A percentile compares a stretch with the other conserved stretches of the same genome.
Conservation (phyloP, 1,284 basidiomycete genomes). For the Rhodotorula sp. region DNA sequence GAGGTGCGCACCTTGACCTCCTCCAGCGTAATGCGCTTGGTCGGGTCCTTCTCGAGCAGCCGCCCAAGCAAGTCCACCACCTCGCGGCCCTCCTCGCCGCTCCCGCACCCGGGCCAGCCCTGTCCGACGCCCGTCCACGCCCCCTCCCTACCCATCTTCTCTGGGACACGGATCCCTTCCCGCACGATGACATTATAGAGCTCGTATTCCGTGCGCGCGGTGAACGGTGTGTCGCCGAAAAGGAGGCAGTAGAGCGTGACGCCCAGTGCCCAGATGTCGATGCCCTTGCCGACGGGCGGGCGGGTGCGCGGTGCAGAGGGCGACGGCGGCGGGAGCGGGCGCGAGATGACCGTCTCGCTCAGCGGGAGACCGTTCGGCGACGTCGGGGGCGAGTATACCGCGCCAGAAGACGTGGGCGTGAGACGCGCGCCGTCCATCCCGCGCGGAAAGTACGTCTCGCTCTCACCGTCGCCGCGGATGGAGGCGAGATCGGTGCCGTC, state of each 20-base stretch:
- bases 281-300: constrained; percentile 81
- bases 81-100: constrained; percentile 59
- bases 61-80: constrained; percentile 72
- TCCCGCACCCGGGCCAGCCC: constrained; percentile 48
- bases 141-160: constrained; percentile 67
- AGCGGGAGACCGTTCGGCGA: constrained; percentile 27
- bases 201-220: constrained; percentile 68
- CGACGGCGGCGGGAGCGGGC: constrained; percentile 33
- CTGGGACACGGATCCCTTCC: constrained; percentile 71
- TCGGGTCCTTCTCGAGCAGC: constrained; percentile 80
- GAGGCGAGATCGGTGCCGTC: constrained; percentile 7
- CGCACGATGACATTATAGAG: constrained; percentile 83
- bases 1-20: constrained; percentile 72
- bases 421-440: constrained; percentile 27
- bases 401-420: constrained; percentile 1
- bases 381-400: constrained; percentile 5
- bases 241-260: constrained; percentile 94
- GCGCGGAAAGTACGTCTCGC: constrained; percentile 34
- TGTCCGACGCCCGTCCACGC: constrained; percentile 61
- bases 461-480: background rate
- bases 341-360: constrained; percentile 40
- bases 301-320: constrained; percentile 26
- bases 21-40: constrained; percentile 75
- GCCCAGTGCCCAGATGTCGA: constrained; percentile 99
- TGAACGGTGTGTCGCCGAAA: constrained; percentile 78